Conservation (phyloP, 805 yeast genomes). For the Dipodascus geniculatus region DNA sequence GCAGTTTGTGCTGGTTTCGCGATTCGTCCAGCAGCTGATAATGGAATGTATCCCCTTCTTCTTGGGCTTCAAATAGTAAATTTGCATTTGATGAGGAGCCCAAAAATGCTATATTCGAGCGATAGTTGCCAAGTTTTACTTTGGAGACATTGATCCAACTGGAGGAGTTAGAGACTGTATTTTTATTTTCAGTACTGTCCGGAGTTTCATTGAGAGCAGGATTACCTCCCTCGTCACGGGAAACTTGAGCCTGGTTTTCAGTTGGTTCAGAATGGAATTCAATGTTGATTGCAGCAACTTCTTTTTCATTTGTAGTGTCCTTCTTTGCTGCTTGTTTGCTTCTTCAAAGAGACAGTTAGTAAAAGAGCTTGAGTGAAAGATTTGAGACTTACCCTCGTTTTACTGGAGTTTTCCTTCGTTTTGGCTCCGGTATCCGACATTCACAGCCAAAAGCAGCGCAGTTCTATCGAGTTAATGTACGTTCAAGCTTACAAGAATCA, state of each 20-base stretch:
- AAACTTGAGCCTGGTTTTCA: not conserved
- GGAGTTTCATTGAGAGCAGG: not conserved
- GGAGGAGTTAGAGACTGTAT: not conserved
- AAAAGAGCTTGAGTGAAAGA: too few relatives aligned
- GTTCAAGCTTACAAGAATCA: constrained; percentile 3
- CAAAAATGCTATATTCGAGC: constrained; percentile 26
- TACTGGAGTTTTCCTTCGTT: constrained; percentile 29
- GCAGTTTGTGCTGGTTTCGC: constrained; percentile 18
- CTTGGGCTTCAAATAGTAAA: constrained; percentile 15
- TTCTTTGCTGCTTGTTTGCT: not conserved
- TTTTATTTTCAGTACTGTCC: too few relatives aligned
- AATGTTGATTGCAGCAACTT: too few relatives aligned
- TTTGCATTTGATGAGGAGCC: constrained; percentile 42
- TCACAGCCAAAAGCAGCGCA: constrained; percentile 64
- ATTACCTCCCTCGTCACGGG: not conserved
- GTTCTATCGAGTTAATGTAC: constrained; percentile 23
- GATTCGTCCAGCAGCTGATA: constrained; percentile 4
- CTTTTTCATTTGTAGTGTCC: not conserved
- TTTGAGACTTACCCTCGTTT: constrained; percentile 13
- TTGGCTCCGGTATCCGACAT: constrained; percentile 54
- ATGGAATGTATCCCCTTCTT: constrained; percentile 12
- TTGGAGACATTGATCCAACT: not conserved
- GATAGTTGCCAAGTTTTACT: not conserved
- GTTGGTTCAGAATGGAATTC: too few relatives aligned
- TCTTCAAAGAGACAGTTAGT: too few relatives aligned